phyloP scores from a whole-genome alignment of 139 green algal genomes.

The Micromonas pusilla region DNA sequence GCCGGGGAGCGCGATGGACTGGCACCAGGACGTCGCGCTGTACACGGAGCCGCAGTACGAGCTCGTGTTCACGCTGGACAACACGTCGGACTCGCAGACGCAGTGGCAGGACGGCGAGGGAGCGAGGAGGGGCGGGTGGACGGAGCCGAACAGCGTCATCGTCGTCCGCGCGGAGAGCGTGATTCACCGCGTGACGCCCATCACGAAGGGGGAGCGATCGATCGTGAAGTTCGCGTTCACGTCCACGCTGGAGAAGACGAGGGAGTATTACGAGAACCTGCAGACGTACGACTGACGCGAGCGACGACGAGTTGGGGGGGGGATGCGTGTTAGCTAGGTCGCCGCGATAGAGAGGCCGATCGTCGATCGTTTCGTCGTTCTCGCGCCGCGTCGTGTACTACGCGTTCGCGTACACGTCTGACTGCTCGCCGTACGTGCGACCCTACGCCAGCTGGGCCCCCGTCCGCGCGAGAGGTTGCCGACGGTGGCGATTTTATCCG shows the following conservation, averaged over 20 bases:
- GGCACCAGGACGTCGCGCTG: constrained; percentile 31
- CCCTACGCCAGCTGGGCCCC: too few species aligned
- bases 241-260: constrained; percentile 17
- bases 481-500: too few species aligned
- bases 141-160: constrained; percentile 30
- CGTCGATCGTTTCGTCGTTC: too few species aligned
- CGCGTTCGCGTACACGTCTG: too few species aligned
- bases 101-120: constrained; percentile 27
- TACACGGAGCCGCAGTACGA: constrained; percentile 32
- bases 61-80: constrained; percentile 21
- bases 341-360: too few species aligned
- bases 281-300: constrained; percentile 6
- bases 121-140: background rate
- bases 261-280: constrained; percentile 18
- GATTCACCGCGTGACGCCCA: constrained; percentile 16
- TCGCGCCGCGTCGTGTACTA: too few species aligned
- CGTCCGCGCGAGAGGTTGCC: too few species aligned
- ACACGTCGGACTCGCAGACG: constrained; percentile 24
- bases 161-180: constrained; percentile 17
- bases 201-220: constrained; percentile 25
- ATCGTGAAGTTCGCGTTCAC: constrained; percentile 31
- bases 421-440: too few species aligned
- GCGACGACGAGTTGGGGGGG: too few species aligned
- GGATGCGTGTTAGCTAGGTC: background rate
- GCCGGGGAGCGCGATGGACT: constrained; percentile 18